These are phyloP conservation scores for Candida bentonensis DNA, from an alignment of 805 yeast genomes.

Conservation along the genomic window DNA sequence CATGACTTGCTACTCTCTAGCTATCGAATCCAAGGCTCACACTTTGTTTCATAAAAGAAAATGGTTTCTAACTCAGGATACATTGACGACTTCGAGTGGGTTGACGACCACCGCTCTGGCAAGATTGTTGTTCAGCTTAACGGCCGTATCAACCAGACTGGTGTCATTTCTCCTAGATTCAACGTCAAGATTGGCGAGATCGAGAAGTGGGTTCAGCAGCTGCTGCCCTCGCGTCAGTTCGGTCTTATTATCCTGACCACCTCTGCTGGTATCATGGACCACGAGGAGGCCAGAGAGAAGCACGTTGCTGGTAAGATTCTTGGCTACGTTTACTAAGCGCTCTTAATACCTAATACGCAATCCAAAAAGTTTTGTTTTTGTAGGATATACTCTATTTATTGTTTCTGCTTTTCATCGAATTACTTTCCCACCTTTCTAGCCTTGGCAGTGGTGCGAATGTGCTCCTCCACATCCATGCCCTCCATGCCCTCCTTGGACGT, in stretches of 20 bases:
- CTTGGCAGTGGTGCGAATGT: neutral
- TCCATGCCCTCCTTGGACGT: constrained; percentile 32
- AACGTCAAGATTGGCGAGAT: constrained; percentile 90
- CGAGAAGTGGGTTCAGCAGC: constrained; percentile 97
- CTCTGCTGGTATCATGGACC: constrained; percentile 99
- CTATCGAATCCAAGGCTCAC: neutral
- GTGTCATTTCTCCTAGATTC: constrained; percentile 98
- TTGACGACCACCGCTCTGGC: constrained; percentile 98
- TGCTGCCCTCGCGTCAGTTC: constrained; percentile 97
- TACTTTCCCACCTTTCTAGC: neutral
- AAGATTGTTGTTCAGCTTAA: constrained; percentile 91
- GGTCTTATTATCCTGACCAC: constrained; percentile 97
- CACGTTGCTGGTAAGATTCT: constrained; percentile 98
- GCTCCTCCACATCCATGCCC: constrained; percentile 4
- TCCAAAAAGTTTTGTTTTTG: neutral
- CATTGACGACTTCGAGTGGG: constrained; percentile 97
- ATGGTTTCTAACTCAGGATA: constrained; percentile 34
- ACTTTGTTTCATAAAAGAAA: neutral
- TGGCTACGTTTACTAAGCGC: constrained; percentile 81
- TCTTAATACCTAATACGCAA: neutral
- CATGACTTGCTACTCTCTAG: neutral
- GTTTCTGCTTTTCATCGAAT: neutral
- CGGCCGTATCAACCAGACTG: constrained; percentile 98
- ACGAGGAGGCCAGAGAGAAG: constrained; percentile 99
- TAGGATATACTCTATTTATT: constrained; percentile 1